Conservation (phyloP, 2,329 filamentous ascomycete species). For the Fusarium sp. region DNA sequence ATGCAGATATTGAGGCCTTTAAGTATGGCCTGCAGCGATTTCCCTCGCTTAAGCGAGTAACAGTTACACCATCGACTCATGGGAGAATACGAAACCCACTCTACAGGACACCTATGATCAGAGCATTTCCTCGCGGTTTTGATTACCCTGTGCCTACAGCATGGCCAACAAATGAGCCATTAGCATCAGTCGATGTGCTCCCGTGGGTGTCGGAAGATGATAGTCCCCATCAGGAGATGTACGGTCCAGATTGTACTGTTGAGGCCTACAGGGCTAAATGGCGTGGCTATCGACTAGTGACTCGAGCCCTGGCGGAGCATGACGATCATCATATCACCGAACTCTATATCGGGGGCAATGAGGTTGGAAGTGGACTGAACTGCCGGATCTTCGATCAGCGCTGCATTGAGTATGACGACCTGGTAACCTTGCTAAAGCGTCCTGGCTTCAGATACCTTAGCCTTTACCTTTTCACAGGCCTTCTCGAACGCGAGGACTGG, state of each 20-base stretch:
- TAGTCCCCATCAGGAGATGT: not conserved
- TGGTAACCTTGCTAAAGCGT: not conserved
- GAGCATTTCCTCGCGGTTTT: not conserved
- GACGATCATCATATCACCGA: not conserved
- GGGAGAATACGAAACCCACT: not conserved
- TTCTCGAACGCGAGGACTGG: not conserved
- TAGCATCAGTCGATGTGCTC: not conserved
- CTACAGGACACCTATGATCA: constrained; percentile 8
- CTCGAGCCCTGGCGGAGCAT: not conserved
- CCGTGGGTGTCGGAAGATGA: not conserved
- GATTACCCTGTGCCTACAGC: constrained; percentile 3
- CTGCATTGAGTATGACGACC: not conserved
- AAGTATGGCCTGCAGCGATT: constrained; percentile 1
- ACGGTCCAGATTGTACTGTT: not conserved
- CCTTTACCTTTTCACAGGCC: not conserved
- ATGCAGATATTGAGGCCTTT: constrained; percentile 1
- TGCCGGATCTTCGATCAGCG: constrained; percentile 1
- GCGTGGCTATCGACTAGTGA: not conserved
- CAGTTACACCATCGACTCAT: not conserved
- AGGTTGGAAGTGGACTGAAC: not conserved
- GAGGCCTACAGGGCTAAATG: not conserved
- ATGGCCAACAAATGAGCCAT: not conserved
- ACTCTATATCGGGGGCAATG: not conserved
- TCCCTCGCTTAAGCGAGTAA: not conserved
- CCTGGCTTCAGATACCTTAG: not conserved